A percentile compares a stretch with the other conserved stretches of the same genome.
Evolutionary conservation across 1,284 basidiomycete genomes (phyloP).

Genomic region (Xerocomus cyaneibrunnescens): DNA sequence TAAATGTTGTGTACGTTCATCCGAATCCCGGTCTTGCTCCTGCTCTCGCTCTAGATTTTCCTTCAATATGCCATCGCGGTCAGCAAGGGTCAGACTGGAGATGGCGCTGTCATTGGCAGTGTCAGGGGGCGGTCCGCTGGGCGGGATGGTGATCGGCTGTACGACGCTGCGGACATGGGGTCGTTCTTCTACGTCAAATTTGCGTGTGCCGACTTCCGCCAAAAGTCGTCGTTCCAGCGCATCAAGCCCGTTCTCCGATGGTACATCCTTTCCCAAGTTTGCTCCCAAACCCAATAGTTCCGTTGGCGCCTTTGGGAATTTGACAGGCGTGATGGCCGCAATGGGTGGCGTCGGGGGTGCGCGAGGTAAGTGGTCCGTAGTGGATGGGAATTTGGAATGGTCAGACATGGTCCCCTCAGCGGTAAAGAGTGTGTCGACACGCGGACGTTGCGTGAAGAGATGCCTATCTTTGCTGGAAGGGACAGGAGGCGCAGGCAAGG

Average conservation of each 20-base stretch:
- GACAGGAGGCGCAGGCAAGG: conserved; percentile 56
- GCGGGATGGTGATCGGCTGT: conserved; percentile 44
- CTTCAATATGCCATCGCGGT: conserved; percentile 31
- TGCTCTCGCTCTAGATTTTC: conserved; percentile 27
- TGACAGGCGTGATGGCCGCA: conserved; percentile 45
- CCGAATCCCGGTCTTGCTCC: conserved; percentile 46
- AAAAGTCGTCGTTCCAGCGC: conserved; percentile 60
- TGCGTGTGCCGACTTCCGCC: conserved; percentile 67
- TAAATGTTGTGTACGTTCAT: conserved; percentile 52
- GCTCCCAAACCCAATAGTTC: conserved; percentile 26
- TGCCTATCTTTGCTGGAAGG: conserved; percentile 41
- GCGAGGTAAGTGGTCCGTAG: conserved; percentile 9
- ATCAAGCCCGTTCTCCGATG: conserved; percentile 52
- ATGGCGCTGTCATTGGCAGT: conserved; percentile 68
- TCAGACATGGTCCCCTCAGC: conserved; percentile 7
- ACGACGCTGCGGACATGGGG: conserved; percentile 52
- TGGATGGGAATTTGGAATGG: conserved; percentile 13
- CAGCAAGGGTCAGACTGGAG: conserved; percentile 70
- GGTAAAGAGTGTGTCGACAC: conserved; percentile 29
- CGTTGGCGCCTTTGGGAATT: conserved; percentile 31
- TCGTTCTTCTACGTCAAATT: conserved; percentile 36
- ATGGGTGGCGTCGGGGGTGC: conserved; percentile 54
- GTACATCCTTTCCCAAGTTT: conserved; percentile 18
- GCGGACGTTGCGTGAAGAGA: conserved; percentile 22
- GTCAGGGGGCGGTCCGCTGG: conserved; percentile 38